Evolutionary conservation across 2,329 filamentous ascomycete species (phyloP), one percentile per base, ranked within the genome.

Genomic region (Fonsecaea pugnacius): DNA sequence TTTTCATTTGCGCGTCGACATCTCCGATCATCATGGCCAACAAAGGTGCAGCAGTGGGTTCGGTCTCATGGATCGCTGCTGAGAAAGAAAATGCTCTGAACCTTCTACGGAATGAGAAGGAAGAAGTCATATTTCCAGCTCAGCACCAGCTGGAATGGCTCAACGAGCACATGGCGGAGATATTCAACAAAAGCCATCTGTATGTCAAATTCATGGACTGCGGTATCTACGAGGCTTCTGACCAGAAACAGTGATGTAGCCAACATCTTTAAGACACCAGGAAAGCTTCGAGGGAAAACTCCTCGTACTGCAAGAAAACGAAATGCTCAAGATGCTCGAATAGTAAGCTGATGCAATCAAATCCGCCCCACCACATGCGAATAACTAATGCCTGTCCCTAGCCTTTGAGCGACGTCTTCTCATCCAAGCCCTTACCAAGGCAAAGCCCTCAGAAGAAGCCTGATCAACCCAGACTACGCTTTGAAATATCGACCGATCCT

Each of bases 131-230:
- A 50, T 98, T 91, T 79, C 92, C 92, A 33, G 93, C 91, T 67
- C 87, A 91, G 64, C 96, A 98, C 78, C 95, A 99, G 77, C 82
- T 98, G 73, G 93, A 98, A 75, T 99, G 95, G 95, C 83, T 99
- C 72, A 98, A 99, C 74, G 95, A 98, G 79, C 95, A 99, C 77
- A 97, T 99, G 94, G 87, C 87, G 56, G 92, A 96, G 68, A 91
- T 99, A 73, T 96, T 98, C 76, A 89, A 88, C 72, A 88, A 89
- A 72, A 90, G 92, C 74, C 87, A 93, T 78, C 86, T 92, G 95
- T 97, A 86, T 73, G 90, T 63, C 57, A 30, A 40, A 16, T n/a
- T 66, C 59, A 79, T 67, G 79, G 63, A 48, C 38, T 10, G 43
- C 35, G 12, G 7, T 58, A 68, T 40, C 36, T 38, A 24, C 46